Base-by-base conservation (phyloP, 305 asterid genomes). In the Ajuga reptans region DNA sequence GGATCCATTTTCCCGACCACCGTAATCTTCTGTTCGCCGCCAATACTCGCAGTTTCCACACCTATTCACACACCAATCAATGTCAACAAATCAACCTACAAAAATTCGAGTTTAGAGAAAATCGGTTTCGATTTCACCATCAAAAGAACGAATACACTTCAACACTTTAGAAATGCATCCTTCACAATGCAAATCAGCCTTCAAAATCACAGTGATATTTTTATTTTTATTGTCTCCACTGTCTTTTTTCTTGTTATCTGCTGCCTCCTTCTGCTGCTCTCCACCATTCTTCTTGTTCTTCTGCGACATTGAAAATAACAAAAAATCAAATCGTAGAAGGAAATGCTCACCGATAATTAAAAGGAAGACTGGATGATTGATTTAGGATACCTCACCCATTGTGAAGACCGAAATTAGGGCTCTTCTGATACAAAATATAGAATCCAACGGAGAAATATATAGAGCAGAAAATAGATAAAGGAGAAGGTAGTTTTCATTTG, bases 1-100 rank as follows among this genome's bases (percentile, higher is more conserved):
- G 96, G 92, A 79, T 91, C 92, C 10, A 86, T 85, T 62, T 84
- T 84, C 4, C 98, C 98, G 21, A 78, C 74, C 69, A 91, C 96
- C 42, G 91, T 83, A 11, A 89, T 74, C 83, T 72, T 86, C 45
- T 80, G 79, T 9, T 72, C 85, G 14, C 74, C 84, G 18, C 84
- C 89, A 15, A 84, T 65, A 9, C 16, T 69, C 64, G 84, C 96
- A 0, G 72, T 50, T 10, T 84, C 89, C 64, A 85, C 96, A 29
- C 96, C 98, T 92, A 57, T 5, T 12, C 37, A 71, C 9, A 52
- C n/a, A 33, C 9, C 56, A 16, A 50, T 24, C 47, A 10, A 11
- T 15, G 9, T 37, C 34, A 17, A 59, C 34, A 59, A 9, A 16
- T 17, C 37, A 59, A 37, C 17, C 34, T 17, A 24, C 17, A 18